Conservation (phyloP, 2,329 filamentous ascomycete species). For the Aspergillus viridinutans region DNA sequence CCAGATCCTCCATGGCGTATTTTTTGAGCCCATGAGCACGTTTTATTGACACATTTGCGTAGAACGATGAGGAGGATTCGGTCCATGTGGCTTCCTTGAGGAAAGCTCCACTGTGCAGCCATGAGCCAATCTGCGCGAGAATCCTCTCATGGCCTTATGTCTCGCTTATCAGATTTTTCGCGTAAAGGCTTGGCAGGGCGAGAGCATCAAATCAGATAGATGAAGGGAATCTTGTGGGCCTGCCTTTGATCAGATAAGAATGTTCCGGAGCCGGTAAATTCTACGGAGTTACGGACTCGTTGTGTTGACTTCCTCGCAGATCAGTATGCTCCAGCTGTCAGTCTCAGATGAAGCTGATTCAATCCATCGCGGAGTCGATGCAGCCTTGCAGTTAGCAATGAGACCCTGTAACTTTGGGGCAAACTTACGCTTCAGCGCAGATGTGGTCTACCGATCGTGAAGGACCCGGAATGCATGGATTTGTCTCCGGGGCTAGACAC, state of each 20-base stretch:
- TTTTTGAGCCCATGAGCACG: neutral
- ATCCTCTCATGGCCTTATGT: neutral
- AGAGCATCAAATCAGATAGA: neutral
- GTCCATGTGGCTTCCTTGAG: neutral
- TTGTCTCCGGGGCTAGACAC: neutral
- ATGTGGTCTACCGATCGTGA: neutral
- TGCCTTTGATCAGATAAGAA: neutral
- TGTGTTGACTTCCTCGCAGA: too few species aligned
- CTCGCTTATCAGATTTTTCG: neutral
- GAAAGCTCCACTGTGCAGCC: neutral
- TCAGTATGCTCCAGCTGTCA: neutral
- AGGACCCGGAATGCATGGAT: neutral
- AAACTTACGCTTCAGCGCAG: neutral
- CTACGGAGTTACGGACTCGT: too few species aligned
- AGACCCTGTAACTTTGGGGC: neutral
- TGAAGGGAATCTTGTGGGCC: neutral
- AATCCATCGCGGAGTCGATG: neutral
- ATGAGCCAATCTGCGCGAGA: neutral
- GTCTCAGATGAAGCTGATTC: neutral
- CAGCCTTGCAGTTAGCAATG: neutral
- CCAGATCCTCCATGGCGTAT: neutral
- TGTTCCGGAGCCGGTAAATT: neutral
- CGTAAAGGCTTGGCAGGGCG: neutral
- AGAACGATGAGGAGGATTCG: neutral
- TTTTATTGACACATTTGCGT: neutral